Percentiles rank a stretch among this genome's conserved stretches.
phyloP scores from a whole-genome alignment of 2,329 filamentous ascomycete genomes.

The Beauveria bassiana region DNA sequence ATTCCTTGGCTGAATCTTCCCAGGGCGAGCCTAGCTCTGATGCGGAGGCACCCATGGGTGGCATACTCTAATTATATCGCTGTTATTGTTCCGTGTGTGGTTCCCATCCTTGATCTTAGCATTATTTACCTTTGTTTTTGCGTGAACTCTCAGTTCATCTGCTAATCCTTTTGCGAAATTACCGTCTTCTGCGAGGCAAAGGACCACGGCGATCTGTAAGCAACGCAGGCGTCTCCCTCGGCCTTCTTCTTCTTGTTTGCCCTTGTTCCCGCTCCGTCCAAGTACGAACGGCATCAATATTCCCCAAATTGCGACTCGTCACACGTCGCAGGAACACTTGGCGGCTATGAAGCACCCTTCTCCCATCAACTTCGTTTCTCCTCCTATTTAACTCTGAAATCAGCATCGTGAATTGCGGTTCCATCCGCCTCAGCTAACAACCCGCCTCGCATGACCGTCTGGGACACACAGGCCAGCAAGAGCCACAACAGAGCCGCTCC shows the following conservation, averaged over 20 bases:
- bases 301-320: conserved; percentile 8
- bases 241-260: neutral
- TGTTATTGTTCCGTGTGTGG: conserved; percentile 9
- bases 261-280: neutral
- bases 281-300: neutral
- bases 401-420: neutral
- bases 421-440: conserved; percentile 2
- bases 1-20: conserved; percentile 1
- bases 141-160: conserved; percentile 8
- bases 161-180: conserved; percentile 4
- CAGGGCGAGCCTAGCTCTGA: conserved; percentile 6
- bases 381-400: neutral
- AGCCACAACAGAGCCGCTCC: conserved; percentile 1
- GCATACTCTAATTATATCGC: conserved; percentile 12
- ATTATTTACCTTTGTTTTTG: neutral
- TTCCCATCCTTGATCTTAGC: conserved; percentile 12
- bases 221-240: neutral
- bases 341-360: neutral
- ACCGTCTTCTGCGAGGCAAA: neutral
- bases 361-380: neutral
- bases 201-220: neutral
- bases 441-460: conserved; percentile 1
- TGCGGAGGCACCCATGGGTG: conserved; percentile 8
- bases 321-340: neutral
- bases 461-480: neutral